These are phyloP conservation scores for Paecilomyces sp. DNA, from an alignment of 2,329 filamentous ascomycete genomes.

Conservation along the genomic window DNA sequence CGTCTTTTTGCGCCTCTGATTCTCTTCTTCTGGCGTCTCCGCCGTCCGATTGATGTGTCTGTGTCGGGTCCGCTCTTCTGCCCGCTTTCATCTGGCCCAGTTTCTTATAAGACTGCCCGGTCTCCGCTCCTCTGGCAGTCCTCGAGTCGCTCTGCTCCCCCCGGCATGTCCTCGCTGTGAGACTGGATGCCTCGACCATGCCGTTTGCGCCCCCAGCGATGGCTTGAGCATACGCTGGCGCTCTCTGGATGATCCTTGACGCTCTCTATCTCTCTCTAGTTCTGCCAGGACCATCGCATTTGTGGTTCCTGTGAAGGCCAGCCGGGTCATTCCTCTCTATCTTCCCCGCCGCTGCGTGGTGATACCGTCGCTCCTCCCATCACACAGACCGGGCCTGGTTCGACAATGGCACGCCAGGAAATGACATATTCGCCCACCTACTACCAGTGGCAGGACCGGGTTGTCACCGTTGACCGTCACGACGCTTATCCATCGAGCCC, in stretches of 20 bases:
- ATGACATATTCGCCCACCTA: slow-evolving; percentile 31
- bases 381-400: slow-evolving; percentile 2
- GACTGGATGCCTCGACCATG: neutral
- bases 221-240: neutral
- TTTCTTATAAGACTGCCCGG: slow-evolving; percentile 10
- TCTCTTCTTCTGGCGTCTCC: slow-evolving; percentile 16
- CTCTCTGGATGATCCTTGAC: neutral
- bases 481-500: slow-evolving; percentile 8
- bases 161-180: neutral
- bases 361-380: too few species aligned
- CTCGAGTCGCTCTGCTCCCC: neutral
- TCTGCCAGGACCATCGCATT: slow-evolving; percentile 1
- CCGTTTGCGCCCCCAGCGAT: neutral
- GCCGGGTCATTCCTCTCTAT: neutral
- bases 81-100: slow-evolving; percentile 5
- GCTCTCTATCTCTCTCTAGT: neutral
- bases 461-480: neutral
- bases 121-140: neutral
- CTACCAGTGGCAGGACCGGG: slow-evolving; percentile 14
- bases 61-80: slow-evolving; percentile 11
- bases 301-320: neutral
- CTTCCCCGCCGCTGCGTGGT: too few species aligned
- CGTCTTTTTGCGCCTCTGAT: slow-evolving; percentile 1
- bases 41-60: slow-evolving; percentile 14
- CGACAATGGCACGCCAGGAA: slow-evolving; percentile 25